Base-by-base conservation (phyloP, 2,329 filamentous ascomycete species). In the Myriosclerotinia scirpicola region DNA sequence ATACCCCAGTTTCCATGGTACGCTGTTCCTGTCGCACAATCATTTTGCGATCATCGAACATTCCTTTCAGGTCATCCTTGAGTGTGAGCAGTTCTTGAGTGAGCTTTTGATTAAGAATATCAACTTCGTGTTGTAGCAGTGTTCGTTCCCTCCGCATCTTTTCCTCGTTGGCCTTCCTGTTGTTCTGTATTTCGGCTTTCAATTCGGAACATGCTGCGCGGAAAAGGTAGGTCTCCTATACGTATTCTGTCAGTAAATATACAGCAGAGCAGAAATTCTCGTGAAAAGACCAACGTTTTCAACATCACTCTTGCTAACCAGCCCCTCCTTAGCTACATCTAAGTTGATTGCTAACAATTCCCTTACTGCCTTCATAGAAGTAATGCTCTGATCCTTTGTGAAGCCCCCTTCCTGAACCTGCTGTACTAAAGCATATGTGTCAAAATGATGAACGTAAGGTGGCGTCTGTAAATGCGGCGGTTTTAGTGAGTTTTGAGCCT, bases 1-100 rank as follows among this genome's bases (percentile, higher is more conserved):
- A 65, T 80, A 92, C 89, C 73, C 89, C 89, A 61, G 90, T 91
- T 76, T 98, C 94, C 75, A 91, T 90, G 8, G 84, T 84, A 75
- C 93, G 89, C 79, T 97, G 93, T 77, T 97, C 91, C 78, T 94
- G 91, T 65, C 93, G 83, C 1, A 96, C 93, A 2, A 87, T 86
- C 91, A 98, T 96, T 77, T 94, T 95, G 54, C 96, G 87, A 76
- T 99, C 94, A 75, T 98, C 94, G 77, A 98, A 97, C 84, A 97
- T 90, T 67, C 92, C 94, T 76, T 93, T 92, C n/a, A 98, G 84
- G 65, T 93, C 92, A 76, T 99, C 94, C 73, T 92, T 95, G 67
- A 98, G 81, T 44, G 86, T 90, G 65, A 88, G 80, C 36, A 93
- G 83, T 76, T 98, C 93, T 78, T 97, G 93, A 44, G 88, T 91